Evolutionary conservation across 257 asterid genomes (phyloP), one percentile per base, ranked within the genome.

Genomic region (Nicotiana tomentosiformis): DNA sequence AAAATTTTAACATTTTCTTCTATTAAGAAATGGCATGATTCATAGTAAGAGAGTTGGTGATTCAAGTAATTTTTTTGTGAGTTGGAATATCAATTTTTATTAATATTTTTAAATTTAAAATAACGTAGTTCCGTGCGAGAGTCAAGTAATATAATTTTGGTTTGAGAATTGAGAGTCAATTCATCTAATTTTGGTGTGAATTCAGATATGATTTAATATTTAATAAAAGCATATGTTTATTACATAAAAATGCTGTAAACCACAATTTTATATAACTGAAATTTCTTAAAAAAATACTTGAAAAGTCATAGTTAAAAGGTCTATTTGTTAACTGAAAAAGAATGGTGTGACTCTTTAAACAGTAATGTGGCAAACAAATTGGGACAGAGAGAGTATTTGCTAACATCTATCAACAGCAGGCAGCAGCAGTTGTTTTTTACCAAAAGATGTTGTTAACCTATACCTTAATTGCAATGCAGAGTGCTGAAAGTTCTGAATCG

Each of bases 401-500:
- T 26, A 26, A 76, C 53, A 72, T 23, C 55, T 51, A 51, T 76
- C 46, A 51, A 49, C 51, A 49, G 23, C 26, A 49, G 80, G 51
- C 51, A 49, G 15, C 26, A 26, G 37, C 62, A 49, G 43, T 26
- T 53, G 7, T 14, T 11, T 81, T 5, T 35, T 17, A 16, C 12
- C 18, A 6, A 49, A 17, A n/a, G 46, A 55, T 33, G n/a, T 7
- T 64, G 10, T 77, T 10, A n/a, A 62, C 26, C 23, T 9, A 14
- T n/a, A 61, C 33, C 26, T 20, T 66, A 12, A 20, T 83, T 84
- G 66, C 60, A 82, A 61, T 86, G 86, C 93, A 95, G 99, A 87
- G 78, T 64, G 39, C 81, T 83, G 80, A 90, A 35, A 78, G 78
- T 78, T 56, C 86, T 56, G 92, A 91, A 78, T 83, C 92, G 70